phyloP scores from a whole-genome alignment of 1,284 basidiomycete genomes.

The Cutaneotrichosporon sp. region DNA sequence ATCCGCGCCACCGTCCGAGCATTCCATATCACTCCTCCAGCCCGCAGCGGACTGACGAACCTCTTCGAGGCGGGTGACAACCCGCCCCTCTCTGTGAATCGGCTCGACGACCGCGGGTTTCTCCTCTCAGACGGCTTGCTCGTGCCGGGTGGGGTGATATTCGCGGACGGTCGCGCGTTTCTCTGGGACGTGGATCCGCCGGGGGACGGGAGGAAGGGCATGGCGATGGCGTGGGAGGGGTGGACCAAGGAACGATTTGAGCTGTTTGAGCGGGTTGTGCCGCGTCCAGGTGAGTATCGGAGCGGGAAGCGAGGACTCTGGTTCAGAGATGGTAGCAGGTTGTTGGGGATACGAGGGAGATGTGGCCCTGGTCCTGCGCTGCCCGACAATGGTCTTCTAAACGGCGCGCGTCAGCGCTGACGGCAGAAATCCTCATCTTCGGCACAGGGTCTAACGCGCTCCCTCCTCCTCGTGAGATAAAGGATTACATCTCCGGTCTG shows the following conservation, averaged over 20 bases:
- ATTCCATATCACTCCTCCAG: slow-evolving; percentile 5
- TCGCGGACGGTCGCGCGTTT: slow-evolving; percentile 79
- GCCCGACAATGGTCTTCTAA: too few relatives aligned
- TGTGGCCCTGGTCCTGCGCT: too few relatives aligned
- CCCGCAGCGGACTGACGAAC: slow-evolving; percentile 18
- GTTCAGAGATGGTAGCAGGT: background rate
- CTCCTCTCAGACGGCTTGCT: slow-evolving; percentile 60
- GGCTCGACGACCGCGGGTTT: slow-evolving; percentile 45
- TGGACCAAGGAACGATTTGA: slow-evolving; percentile 72
- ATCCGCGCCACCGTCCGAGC: background rate
- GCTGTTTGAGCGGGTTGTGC: slow-evolving; percentile 72
- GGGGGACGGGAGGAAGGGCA: slow-evolving; percentile 46
- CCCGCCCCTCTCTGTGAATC: slow-evolving; percentile 33
- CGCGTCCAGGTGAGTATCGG: slow-evolving; percentile 68
- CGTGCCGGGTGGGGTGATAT: slow-evolving; percentile 69
- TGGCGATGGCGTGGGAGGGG: slow-evolving; percentile 46
- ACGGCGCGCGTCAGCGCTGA: too few relatives aligned
- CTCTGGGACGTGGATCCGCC: slow-evolving; percentile 78
- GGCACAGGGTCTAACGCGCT: slow-evolving; percentile 74
- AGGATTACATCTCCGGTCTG: slow-evolving; percentile 64
- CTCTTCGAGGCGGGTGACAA: slow-evolving; percentile 29
- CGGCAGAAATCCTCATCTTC: slow-evolving; percentile 78
- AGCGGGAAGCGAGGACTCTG: background rate
- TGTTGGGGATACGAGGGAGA: too few relatives aligned
- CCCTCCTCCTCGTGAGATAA: slow-evolving; percentile 65